Conservation (phyloP, 2,329 filamentous ascomycete genomes). For the Arthroderma sp. region DNA sequence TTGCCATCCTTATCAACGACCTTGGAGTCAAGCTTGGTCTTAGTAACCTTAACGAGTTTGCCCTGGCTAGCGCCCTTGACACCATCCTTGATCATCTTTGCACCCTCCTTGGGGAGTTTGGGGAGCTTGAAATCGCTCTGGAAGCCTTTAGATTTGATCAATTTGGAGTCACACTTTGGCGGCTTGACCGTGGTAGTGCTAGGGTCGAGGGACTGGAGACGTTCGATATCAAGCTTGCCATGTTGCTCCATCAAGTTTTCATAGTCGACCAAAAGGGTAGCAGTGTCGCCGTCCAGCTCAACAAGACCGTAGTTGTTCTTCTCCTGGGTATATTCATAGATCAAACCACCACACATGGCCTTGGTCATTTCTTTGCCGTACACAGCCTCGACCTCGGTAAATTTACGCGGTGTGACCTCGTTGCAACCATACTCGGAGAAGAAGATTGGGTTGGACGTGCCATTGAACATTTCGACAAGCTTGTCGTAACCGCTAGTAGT, state of each 20-base stretch:
- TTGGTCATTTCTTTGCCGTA: slow-evolving; percentile 48
- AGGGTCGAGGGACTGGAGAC: slow-evolving; percentile 51
- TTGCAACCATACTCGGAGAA: slow-evolving; percentile 58
- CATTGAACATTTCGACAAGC: slow-evolving; percentile 45
- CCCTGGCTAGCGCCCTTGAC: slow-evolving; percentile 51
- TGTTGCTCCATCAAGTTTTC: slow-evolving; percentile 65
- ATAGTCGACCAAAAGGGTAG: slow-evolving; percentile 51
- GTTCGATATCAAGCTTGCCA: slow-evolving; percentile 56
- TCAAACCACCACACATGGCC: slow-evolving; percentile 44
- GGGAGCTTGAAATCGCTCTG: slow-evolving; percentile 69
- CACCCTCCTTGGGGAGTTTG: slow-evolving; percentile 50
- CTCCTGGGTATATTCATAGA: slow-evolving; percentile 39
- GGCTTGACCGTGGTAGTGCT: slow-evolving; percentile 41
- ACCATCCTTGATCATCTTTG: slow-evolving; percentile 63
- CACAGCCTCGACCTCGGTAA: slow-evolving; percentile 47
- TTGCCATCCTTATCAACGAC: slow-evolving; percentile 45
- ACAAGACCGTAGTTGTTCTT: slow-evolving; percentile 44
- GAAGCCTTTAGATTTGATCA: slow-evolving; percentile 58
- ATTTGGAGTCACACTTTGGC: slow-evolving; percentile 49
- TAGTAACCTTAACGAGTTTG: slow-evolving; percentile 48
- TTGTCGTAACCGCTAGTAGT: slow-evolving; percentile 41
- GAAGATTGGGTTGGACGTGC: slow-evolving; percentile 48
- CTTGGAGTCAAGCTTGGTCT: slow-evolving; percentile 42
- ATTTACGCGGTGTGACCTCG: slow-evolving; percentile 41
- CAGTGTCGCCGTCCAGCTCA: slow-evolving; percentile 42